phyloP scores from a whole-genome alignment of 768 basidiomycete genomes.

The Boletus vinaceobasis region DNA sequence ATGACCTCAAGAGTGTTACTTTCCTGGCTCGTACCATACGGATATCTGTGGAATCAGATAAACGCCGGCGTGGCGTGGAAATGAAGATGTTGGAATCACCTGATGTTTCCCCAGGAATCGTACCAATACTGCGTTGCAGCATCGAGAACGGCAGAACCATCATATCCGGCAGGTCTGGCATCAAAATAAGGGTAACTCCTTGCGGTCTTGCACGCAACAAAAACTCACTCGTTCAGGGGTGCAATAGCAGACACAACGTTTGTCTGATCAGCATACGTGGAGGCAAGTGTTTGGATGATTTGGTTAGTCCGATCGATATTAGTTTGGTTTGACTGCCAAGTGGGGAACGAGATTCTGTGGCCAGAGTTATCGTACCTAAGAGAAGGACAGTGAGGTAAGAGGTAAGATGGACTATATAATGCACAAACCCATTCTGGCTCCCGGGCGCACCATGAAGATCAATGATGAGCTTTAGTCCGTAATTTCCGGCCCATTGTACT shows the following conservation, averaged over 20 bases:
- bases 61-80: not conserved
- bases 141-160: slow-evolving; percentile 47
- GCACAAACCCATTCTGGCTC: slow-evolving; percentile 71
- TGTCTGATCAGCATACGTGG: slow-evolving; percentile 52
- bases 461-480: slow-evolving; percentile 77
- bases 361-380: slow-evolving; percentile 81
- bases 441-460: slow-evolving; percentile 83
- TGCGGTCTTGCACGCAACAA: not conserved
- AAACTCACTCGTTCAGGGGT: slow-evolving; percentile 70
- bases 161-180: slow-evolving; percentile 71
- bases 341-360: slow-evolving; percentile 53
- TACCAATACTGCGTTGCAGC: slow-evolving; percentile 61
- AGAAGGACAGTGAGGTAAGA: slow-evolving; percentile 4
- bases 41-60: slow-evolving; percentile 31
- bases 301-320: slow-evolving; percentile 67
- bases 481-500: slow-evolving; percentile 61
- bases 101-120: slow-evolving; percentile 72
- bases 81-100: slow-evolving; percentile 35
- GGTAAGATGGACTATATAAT: not conserved
- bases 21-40: slow-evolving; percentile 40
- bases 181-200: not conserved
- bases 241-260: slow-evolving; percentile 65
- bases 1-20: slow-evolving; percentile 64
- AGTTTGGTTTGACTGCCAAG: slow-evolving; percentile 64
- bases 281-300: slow-evolving; percentile 60